Evolutionary conservation across 2,329 filamentous ascomycete genomes (phyloP).

Genomic region (Colletotrichum limetticola): DNA sequence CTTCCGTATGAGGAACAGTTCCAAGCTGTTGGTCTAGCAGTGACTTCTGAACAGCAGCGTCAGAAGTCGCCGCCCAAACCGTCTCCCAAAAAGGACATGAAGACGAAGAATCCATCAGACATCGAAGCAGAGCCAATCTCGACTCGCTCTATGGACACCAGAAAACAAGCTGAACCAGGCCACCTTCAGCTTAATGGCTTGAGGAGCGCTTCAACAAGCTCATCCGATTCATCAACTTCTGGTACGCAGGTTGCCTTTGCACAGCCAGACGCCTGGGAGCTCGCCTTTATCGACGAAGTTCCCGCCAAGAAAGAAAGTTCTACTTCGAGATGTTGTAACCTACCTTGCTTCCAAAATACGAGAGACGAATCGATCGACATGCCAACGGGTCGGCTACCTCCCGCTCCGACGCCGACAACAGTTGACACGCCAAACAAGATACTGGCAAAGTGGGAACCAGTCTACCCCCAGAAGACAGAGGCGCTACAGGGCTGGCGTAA

Average conservation of each 20-base stretch:
- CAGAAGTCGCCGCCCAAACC: conserved; percentile 32
- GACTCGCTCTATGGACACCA: not conserved
- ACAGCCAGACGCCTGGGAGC: conserved; percentile 43
- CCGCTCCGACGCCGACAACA: conserved; percentile 7
- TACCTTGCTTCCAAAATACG: conserved; percentile 17
- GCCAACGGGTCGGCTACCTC: not conserved
- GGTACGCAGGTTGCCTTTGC: conserved; percentile 47
- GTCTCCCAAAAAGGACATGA: not conserved
- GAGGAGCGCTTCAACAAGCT: conserved; percentile 20
- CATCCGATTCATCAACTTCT: conserved; percentile 36
- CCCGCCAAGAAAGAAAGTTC: conserved; percentile 38
- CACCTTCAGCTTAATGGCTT: conserved; percentile 32
- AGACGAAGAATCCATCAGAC: not conserved
- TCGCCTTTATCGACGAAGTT: conserved; percentile 46
- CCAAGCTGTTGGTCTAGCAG: conserved; percentile 62
- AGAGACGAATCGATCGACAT: conserved; percentile 8
- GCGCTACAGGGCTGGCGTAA: conserved; percentile 10
- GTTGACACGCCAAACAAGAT: conserved; percentile 31
- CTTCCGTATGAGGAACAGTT: conserved; percentile 66
- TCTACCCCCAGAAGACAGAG: conserved; percentile 19
- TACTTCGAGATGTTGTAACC: conserved; percentile 14
- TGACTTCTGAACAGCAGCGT: conserved; percentile 62
- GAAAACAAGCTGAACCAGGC: not conserved
- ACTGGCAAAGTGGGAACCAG: conserved; percentile 21
- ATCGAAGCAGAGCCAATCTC: conserved; percentile 19